These are phyloP conservation scores for Trichoderma arundinaceum DNA, from an alignment of 2,329 filamentous ascomycete genomes.

Conservation along the genomic window DNA sequence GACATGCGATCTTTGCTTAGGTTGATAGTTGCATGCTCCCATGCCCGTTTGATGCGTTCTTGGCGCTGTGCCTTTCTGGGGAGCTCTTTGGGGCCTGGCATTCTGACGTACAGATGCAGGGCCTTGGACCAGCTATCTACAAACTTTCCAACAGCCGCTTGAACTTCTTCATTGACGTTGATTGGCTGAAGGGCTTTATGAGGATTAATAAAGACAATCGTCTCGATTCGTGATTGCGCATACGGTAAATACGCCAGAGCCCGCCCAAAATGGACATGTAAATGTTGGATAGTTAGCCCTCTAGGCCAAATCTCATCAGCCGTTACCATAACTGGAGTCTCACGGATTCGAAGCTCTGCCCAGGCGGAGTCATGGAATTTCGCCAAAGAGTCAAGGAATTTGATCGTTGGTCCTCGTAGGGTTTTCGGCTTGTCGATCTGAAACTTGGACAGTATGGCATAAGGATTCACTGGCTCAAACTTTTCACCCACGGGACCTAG, in stretches of 20 bases:
- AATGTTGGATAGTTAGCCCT: slow-evolving; percentile 19
- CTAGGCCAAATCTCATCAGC: slow-evolving; percentile 12
- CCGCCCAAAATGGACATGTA: background rate
- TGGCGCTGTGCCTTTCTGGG: background rate
- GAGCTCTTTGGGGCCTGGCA: background rate
- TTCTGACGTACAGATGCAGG: slow-evolving; percentile 12
- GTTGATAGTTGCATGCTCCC: slow-evolving; percentile 14
- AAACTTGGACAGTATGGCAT: background rate
- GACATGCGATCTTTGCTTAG: slow-evolving; percentile 24
- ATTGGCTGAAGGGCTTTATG: background rate
- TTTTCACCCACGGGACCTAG: background rate
- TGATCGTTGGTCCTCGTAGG: slow-evolving; percentile 6
- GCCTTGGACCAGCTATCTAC: slow-evolving; percentile 17
- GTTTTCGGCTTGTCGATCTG: background rate
- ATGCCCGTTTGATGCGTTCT: slow-evolving; percentile 14
- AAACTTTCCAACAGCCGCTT: slow-evolving; percentile 13
- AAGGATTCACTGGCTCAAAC: background rate
- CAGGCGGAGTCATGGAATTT: slow-evolving; percentile 3
- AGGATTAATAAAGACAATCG: background rate
- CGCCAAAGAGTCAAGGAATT: slow-evolving; percentile 11
- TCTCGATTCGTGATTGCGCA: slow-evolving; percentile 3
- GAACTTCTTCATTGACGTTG: background rate
- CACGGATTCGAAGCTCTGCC: background rate
- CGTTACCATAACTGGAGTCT: slow-evolving; percentile 19
- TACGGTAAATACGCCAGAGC: slow-evolving; percentile 6